A percentile compares a stretch with the other conserved stretches of the same genome.
These are phyloP conservation scores for Centaurea solstitialis DNA, from an alignment of 129 eudicot genomes.

Conservation along the genomic window DNA sequence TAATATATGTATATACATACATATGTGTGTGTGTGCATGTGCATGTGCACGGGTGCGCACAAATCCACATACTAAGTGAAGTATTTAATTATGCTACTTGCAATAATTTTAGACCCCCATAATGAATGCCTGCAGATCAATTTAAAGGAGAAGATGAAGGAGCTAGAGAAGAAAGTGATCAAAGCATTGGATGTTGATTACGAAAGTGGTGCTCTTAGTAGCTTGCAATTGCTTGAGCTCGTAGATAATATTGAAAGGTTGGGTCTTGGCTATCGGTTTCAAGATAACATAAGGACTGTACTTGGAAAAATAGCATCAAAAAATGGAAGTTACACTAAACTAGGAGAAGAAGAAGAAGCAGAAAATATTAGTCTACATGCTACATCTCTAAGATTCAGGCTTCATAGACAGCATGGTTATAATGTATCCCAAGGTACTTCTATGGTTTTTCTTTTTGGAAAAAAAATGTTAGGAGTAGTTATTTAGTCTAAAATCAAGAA, in stretches of 20 bases:
- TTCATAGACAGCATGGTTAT: constrained; percentile 19
- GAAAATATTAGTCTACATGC: not conserved
- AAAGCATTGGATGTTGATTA: not conserved
- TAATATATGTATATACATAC: no score
- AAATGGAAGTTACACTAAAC: not conserved
- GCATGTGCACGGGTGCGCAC: not conserved
- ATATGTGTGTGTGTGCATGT: not conserved
- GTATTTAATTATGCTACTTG: not conserved
- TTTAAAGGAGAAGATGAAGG: not conserved
- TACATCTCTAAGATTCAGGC: constrained; percentile 15
- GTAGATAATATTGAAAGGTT: constrained; percentile 13
- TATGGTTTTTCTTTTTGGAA: not conserved
- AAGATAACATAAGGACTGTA: not conserved
- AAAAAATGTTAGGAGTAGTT: no score
- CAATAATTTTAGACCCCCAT: not conserved
- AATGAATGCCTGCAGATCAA: not conserved
- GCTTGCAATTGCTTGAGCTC: not conserved
- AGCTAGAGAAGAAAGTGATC: not conserved
- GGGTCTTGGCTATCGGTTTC: constrained; percentile 18
- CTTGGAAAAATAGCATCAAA: not conserved
- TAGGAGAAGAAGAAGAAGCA: not conserved
- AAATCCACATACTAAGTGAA: not conserved
- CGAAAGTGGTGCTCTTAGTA: not conserved
- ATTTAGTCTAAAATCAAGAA: not conserved
- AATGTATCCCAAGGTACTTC: constrained; percentile 14